Evolutionary conservation across 2,329 filamentous ascomycete genomes (phyloP).

Genomic region (Aspergillus glaucus): DNA sequence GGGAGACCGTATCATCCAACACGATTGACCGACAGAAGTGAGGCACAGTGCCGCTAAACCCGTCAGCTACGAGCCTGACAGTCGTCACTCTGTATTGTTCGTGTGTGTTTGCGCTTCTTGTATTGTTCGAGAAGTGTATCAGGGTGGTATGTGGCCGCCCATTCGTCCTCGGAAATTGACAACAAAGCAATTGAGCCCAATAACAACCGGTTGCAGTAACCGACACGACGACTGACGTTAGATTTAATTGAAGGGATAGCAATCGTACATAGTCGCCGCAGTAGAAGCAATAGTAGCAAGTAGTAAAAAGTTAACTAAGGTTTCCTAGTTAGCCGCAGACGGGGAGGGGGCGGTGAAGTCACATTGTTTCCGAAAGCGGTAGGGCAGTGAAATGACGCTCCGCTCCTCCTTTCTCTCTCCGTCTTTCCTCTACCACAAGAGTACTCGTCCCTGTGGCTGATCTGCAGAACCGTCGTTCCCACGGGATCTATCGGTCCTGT

Average conservation of each 20-base stretch:
- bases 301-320: too few relatives aligned
- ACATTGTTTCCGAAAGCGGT: not conserved
- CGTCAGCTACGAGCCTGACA: constrained; percentile 3
- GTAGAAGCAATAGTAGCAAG: too few relatives aligned
- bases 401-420: not conserved
- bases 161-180: not conserved
- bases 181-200: not conserved
- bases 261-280: too few relatives aligned
- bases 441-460: not conserved
- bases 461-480: too few relatives aligned
- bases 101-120: not conserved
- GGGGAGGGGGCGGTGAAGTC: not conserved
- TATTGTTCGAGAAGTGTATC: too few relatives aligned
- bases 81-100: not conserved
- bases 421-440: not conserved
- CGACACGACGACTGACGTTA: not conserved
- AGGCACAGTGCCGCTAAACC: not conserved
- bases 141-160: too few relatives aligned
- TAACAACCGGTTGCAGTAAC: not conserved
- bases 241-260: not conserved
- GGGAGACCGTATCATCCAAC: not conserved
- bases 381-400: not conserved
- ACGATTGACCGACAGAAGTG: constrained; percentile 6
- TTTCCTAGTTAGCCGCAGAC: not conserved
- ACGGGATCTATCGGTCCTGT: too few relatives aligned